These are phyloP conservation scores for Daldinia vernicosa DNA, from an alignment of 495 filamentous ascomycete species.

Conservation along the genomic window DNA sequence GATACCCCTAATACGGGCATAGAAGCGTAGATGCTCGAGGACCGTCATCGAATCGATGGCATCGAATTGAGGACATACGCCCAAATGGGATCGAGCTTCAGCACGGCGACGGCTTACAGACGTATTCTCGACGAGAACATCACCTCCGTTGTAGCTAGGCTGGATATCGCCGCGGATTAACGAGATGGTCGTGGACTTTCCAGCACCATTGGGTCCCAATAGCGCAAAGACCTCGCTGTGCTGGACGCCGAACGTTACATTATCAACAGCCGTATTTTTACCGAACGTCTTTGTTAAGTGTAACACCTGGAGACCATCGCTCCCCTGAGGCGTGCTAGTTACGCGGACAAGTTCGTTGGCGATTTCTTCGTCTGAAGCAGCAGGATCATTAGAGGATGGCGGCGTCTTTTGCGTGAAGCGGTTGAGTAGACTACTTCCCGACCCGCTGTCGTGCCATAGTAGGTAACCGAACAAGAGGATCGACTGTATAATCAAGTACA, in stretches of 20 bases:
- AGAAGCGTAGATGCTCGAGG: slow-evolving; percentile 75
- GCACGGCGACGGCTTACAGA: slow-evolving; percentile 71
- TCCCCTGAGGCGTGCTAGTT: slow-evolving; percentile 50
- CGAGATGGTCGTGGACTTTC: slow-evolving; percentile 85
- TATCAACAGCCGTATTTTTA: slow-evolving; percentile 74
- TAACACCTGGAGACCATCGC: slow-evolving; percentile 74
- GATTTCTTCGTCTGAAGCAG: slow-evolving; percentile 56
- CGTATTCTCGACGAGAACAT: slow-evolving; percentile 78
- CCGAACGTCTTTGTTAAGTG: slow-evolving; percentile 81
- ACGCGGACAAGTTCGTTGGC: slow-evolving; percentile 57
- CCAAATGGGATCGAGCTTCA: slow-evolving; percentile 73
- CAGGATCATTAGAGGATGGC: slow-evolving; percentile 34
- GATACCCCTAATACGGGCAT: slow-evolving; percentile 75
- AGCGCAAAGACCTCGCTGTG: slow-evolving; percentile 84
- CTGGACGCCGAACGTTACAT: slow-evolving; percentile 81
- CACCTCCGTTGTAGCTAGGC: slow-evolving; percentile 66
- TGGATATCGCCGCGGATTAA: slow-evolving; percentile 85
- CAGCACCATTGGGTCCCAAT: slow-evolving; percentile 87
- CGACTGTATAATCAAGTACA: slow-evolving; percentile 73
- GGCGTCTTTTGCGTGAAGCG: slow-evolving; percentile 50
- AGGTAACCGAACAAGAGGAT: slow-evolving; percentile 68
- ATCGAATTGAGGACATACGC: slow-evolving; percentile 81
- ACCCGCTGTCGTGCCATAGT: slow-evolving; percentile 75
- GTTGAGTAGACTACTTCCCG: slow-evolving; percentile 58
- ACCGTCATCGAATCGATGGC: slow-evolving; percentile 76